Conservation (phyloP, 495 filamentous ascomycete genomes). For the Trichoderma gamsii region DNA sequence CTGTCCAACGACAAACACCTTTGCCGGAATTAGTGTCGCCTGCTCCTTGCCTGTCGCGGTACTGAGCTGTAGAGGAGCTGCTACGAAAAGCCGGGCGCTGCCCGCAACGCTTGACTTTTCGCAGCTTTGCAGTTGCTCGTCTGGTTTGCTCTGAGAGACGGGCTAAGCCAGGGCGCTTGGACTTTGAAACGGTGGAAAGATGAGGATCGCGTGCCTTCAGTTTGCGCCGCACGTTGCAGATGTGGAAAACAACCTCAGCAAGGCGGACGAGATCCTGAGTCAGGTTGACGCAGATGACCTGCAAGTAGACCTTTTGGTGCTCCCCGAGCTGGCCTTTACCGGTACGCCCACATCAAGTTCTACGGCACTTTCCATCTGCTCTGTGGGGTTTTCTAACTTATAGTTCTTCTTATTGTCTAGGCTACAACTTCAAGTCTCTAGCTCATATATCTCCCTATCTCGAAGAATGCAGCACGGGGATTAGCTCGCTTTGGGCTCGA, state of each 20-base stretch:
- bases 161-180: neutral
- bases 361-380: neutral
- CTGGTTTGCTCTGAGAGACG: neutral
- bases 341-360: conserved; percentile 43
- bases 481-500: conserved; percentile 73
- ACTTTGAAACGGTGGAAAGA: conserved; percentile 29
- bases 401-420: conserved; percentile 33
- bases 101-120: neutral
- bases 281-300: conserved; percentile 41
- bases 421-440: conserved; percentile 85
- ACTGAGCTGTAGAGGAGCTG: neutral
- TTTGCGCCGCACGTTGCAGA: conserved; percentile 69
- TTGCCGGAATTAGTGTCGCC: neutral
- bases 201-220: conserved; percentile 77
- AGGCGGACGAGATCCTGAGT: conserved; percentile 65
- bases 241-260: conserved; percentile 66
- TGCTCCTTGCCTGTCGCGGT: neutral
- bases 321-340: conserved; percentile 88
- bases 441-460: conserved; percentile 71
- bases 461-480: conserved; percentile 69
- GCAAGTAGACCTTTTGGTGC: conserved; percentile 57
- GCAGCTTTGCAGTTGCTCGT: neutral
- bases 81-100: neutral
- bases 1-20: neutral
- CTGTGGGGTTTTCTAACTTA: neutral